Conservation (phyloP, 1,284 basidiomycete species). For the Mycosarcoma maydis region DNA sequence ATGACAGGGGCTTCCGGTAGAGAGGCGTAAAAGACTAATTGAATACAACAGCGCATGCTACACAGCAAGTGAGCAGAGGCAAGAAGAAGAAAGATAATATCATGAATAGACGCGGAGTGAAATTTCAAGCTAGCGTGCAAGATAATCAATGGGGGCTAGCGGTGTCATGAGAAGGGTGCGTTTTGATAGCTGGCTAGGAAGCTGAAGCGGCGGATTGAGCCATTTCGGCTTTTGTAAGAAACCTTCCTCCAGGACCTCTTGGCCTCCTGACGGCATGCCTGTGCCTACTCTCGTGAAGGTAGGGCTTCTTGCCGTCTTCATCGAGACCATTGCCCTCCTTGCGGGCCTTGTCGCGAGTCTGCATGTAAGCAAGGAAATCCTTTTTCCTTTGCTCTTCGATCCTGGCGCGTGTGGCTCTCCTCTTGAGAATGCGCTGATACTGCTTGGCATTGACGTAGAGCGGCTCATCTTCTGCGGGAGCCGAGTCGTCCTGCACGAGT, state of each 20-base stretch:
- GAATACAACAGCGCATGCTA: constrained; percentile 34
- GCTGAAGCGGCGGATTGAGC: constrained; percentile 20
- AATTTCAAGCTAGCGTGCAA: neutral
- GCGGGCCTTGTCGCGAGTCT: constrained; percentile 45
- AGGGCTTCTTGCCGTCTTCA: constrained; percentile 75
- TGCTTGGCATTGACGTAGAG: constrained; percentile 66
- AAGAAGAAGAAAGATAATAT: constrained; percentile 4
- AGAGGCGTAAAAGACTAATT: neutral
- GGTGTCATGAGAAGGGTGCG: neutral
- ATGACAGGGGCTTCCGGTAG: neutral
- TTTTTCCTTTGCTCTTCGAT: constrained; percentile 62
- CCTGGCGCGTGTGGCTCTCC: constrained; percentile 57
- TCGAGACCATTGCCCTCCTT: constrained; percentile 44
- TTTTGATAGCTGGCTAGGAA: neutral
- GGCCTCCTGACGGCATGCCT: constrained; percentile 97
- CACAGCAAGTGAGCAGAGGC: constrained; percentile 3
- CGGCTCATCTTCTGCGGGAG: constrained; percentile 58
- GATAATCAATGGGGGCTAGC: too few species aligned
- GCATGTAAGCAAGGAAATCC: constrained; percentile 46
- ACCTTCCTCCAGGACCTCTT: constrained; percentile 92
- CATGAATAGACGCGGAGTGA: neutral
- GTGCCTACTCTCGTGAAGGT: constrained; percentile 95
- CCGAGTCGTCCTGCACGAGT: constrained; percentile 14
- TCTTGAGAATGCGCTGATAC: constrained; percentile 63
- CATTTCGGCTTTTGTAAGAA: constrained; percentile 71